Evolutionary conservation across 202 grass and related monocot species (phyloP).

Genomic region (Panicum virgatum): DNA sequence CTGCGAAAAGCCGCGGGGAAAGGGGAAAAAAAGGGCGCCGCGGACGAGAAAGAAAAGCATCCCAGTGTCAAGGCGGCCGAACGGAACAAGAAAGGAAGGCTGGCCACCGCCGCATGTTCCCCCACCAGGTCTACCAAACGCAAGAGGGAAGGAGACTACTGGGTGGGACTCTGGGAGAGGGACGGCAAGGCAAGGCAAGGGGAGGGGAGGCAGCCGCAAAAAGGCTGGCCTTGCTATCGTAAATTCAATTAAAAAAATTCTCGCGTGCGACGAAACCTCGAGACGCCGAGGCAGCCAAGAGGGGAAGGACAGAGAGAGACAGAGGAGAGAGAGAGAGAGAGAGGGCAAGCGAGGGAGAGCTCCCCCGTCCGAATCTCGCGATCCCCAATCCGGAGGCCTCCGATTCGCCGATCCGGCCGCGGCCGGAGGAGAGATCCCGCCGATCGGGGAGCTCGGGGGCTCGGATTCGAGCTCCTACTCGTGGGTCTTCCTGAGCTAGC

Average conservation of each 20-base stretch:
- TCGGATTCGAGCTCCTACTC: slow-evolving; percentile 33
- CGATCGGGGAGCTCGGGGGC: slow-evolving; percentile 38
- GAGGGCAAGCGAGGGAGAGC: neutral
- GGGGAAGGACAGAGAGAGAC: neutral
- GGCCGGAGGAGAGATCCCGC: slow-evolving; percentile 30
- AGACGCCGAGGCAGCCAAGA: slow-evolving; percentile 37
- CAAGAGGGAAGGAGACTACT: neutral
- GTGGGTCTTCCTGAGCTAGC: neutral
- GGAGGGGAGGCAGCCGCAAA: slow-evolving; percentile 26
- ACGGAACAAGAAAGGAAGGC: neutral
- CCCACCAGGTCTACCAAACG: slow-evolving; percentile 12
- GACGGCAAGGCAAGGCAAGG: neutral
- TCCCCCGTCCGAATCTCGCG: slow-evolving; percentile 36
- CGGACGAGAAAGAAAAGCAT: too few species aligned
- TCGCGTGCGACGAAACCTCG: slow-evolving; percentile 62
- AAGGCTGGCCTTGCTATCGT: slow-evolving; percentile 8
- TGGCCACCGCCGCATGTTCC: neutral
- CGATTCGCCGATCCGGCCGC: slow-evolving; percentile 34
- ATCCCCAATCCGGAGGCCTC: slow-evolving; percentile 47
- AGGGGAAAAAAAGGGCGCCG: neutral
- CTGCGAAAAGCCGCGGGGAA: slow-evolving; percentile 18
- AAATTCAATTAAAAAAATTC: slow-evolving; percentile 23
- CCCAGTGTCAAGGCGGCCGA: neutral
- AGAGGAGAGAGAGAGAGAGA: too few species aligned
- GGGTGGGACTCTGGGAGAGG: too few species aligned